phyloP scores from a whole-genome alignment of 2,329 filamentous ascomycete species.

The Cercospora berteroae region DNA sequence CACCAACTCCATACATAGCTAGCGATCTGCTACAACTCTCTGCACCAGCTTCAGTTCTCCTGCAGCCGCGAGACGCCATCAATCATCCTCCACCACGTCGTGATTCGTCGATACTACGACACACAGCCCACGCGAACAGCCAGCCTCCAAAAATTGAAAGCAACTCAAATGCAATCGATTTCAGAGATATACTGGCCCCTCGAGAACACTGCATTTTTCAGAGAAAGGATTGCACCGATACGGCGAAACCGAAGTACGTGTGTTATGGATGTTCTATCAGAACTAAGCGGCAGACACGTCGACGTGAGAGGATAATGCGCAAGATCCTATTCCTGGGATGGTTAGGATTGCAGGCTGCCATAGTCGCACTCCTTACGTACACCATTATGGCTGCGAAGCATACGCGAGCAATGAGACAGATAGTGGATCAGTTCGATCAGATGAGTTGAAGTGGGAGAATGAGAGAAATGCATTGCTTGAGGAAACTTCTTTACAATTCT shows the following conservation, averaged over 20 bases:
- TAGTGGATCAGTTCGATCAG: not conserved
- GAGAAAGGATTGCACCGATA: not conserved
- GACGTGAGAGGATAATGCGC: not conserved
- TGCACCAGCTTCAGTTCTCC: not conserved
- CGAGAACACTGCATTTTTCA: conserved; percentile 1
- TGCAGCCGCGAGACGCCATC: not conserved
- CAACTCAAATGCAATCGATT: too few relatives aligned
- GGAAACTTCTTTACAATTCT: not conserved
- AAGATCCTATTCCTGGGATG: not conserved
- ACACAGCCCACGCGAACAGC: too few relatives aligned
- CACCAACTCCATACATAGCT: not conserved
- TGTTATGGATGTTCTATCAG: not conserved
- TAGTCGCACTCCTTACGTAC: not conserved
- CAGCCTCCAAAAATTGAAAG: not conserved
- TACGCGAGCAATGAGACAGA: conserved; percentile 1
- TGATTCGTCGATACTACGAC: too few relatives aligned
- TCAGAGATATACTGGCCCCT: too few relatives aligned
- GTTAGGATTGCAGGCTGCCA: not conserved
- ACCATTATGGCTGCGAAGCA: conserved; percentile 7
- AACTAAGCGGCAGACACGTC: not conserved
- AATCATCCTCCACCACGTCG: not conserved
- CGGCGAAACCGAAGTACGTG: not conserved
- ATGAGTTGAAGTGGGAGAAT: not conserved
- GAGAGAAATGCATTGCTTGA: not conserved
- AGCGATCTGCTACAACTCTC: not conserved